Evolutionary conservation across 768 basidiomycete species (phyloP), one percentile per base, ranked within the genome.

Genomic region (Collybia mongolica): DNA sequence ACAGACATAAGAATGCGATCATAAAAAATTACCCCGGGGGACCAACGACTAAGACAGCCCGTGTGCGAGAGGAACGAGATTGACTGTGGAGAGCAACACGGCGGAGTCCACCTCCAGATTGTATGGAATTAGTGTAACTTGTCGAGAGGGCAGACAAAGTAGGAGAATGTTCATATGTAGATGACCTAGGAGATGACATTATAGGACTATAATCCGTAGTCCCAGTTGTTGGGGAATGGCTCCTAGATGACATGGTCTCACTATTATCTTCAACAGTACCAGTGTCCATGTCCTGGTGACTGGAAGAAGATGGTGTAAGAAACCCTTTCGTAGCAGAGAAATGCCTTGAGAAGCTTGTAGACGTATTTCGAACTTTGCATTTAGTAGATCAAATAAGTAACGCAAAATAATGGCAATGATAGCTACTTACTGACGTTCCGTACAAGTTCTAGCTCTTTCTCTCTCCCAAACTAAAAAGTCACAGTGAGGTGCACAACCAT

Each of bases 361-460:
- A 80, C 12, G 72, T 70, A 48, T 72, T 73, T 19, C 71, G 71
- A 49, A 80, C 79, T 77, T 44, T 6, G 14, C 28, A 24, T 6
- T 5, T 17, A 11, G 20, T n/a, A 12, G 29, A 23, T 38, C 5
- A 20, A 18, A 17, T 24, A 3, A 26, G 15, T 52, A 3, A 15
- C 24, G 24, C 24, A 26, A 26, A 39, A n/a, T 2, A 18, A 18
- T 22, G 17, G 5, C 43, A n/a, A 8, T 0, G 40, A 40, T 43
- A 40, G 26, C 17, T 42, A 80, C 77, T 71, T 57, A 81, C 79
- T 84, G 50, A 88, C 81, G 63, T 79, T 83, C 41, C 83, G 76
- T 49, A 90, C 83, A 39, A 72, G 67, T 39, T 88, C 86, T 1
- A 88, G 67, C 64, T 88, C 86, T 57, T 77, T 84, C 43, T 88